These are phyloP conservation scores for Ophiostoma angusticollis DNA, from an alignment of 2,329 filamentous ascomycete species.

Conservation along the genomic window DNA sequence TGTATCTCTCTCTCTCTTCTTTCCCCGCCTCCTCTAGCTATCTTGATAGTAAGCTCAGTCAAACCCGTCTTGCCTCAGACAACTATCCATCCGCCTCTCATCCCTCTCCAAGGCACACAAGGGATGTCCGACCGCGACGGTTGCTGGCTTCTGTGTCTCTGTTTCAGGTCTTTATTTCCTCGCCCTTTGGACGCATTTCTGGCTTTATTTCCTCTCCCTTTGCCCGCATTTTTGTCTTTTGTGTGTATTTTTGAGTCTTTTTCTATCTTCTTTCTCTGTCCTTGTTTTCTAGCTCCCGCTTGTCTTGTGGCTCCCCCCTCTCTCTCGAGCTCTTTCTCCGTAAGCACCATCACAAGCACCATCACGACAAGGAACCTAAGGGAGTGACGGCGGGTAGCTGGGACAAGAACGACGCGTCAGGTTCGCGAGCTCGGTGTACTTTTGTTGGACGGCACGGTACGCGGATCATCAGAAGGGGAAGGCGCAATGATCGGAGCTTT, in stretches of 20 bases:
- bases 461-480: too few species aligned
- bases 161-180: background rate
- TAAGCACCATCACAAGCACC: too few species aligned
- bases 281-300: background rate
- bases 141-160: too few species aligned
- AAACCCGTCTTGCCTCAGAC: constrained; percentile 1
- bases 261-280: background rate
- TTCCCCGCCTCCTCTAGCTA: background rate
- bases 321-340: background rate
- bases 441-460: too few species aligned
- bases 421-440: too few species aligned
- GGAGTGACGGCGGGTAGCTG: too few species aligned
- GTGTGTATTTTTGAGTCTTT: background rate
- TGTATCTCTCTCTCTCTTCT: constrained; percentile 1
- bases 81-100: too few species aligned
- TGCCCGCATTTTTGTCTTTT: background rate
- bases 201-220: background rate
- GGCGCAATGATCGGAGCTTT: too few species aligned
- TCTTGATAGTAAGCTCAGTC: too few species aligned
- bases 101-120: constrained; percentile 4
- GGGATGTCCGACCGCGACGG: too few species aligned
- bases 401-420: too few species aligned
- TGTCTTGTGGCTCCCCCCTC: background rate
- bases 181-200: background rate
- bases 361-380: too few species aligned